These are phyloP conservation scores for Penicillium vulpinum DNA, from an alignment of 2,329 filamentous ascomycete genomes.

Conservation along the genomic window DNA sequence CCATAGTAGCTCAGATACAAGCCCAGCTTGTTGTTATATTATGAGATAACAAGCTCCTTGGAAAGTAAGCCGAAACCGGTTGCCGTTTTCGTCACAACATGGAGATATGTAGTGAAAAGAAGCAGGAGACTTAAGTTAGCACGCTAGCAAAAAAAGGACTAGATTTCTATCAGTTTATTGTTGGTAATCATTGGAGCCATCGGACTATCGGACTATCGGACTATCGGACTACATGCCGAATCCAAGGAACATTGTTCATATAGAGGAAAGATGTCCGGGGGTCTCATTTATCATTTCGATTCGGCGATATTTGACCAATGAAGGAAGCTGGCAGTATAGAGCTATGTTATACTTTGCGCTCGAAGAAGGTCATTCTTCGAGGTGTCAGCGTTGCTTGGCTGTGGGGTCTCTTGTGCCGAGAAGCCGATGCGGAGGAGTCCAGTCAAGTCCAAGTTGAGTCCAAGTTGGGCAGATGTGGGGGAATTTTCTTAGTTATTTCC, in stretches of 20 bases:
- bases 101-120: not conserved
- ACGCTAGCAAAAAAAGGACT: conserved; percentile 2
- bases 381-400: conserved; percentile 4
- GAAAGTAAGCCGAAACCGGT: not conserved
- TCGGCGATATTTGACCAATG: conserved; percentile 19
- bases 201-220: not conserved
- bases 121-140: not conserved
- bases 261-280: conserved; percentile 6
- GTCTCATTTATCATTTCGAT: not conserved
- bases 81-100: conserved; percentile 18
- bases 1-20: conserved; percentile 22
- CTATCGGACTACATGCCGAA: conserved; percentile 19
- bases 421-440: conserved; percentile 19
- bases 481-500: not conserved
- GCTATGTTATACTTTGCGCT: not conserved
- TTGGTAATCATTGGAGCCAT: conserved; percentile 1
- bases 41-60: not conserved
- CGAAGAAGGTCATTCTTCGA: not conserved
- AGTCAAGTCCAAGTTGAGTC: not conserved
- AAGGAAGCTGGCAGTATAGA: not conserved
- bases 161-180: not conserved
- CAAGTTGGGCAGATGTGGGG: not conserved
- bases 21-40: not conserved
- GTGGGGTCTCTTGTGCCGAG: conserved; percentile 21
- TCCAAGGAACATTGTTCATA: not conserved